phyloP scores from a whole-genome alignment of 2,329 filamentous ascomycete genomes.

The Diaporthe aspalathi region DNA sequence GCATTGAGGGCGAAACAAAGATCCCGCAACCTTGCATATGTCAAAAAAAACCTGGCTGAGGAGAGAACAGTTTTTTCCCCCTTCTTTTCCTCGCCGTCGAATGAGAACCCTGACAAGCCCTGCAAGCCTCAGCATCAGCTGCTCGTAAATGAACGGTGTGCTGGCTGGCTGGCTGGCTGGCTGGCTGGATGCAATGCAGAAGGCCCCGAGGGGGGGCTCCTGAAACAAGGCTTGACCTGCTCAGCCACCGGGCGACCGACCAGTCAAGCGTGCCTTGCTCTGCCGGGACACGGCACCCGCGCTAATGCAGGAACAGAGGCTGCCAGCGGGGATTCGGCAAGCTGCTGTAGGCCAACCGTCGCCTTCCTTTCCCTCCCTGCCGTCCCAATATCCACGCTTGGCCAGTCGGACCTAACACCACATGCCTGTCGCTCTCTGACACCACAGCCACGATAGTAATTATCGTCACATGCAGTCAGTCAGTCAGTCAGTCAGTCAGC shows the following conservation, averaged over 20 bases:
- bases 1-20: slow-evolving; percentile 3
- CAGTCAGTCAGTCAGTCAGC: too few relatives aligned
- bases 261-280: not conserved
- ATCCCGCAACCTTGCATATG: slow-evolving; percentile 2
- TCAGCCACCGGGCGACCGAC: slow-evolving; percentile 37
- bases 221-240: slow-evolving; percentile 37
- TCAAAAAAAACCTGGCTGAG: not conserved
- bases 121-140: not conserved
- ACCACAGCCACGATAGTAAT: not conserved
- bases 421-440: too few relatives aligned
- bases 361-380: not conserved
- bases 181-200: slow-evolving; percentile 18
- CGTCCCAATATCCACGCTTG: slow-evolving; percentile 6
- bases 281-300: slow-evolving; percentile 6
- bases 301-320: slow-evolving; percentile 38
- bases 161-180: too few relatives aligned
- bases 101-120: too few relatives aligned
- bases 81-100: not conserved
- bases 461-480: not conserved
- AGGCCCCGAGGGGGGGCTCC: not conserved
- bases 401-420: slow-evolving; percentile 22
- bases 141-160: slow-evolving; percentile 9
- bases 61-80: not conserved
- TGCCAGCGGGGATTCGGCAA: slow-evolving; percentile 20
- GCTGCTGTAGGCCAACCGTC: slow-evolving; percentile 16